Conservation (phyloP, 2,329 filamentous ascomycete genomes). For the Alternaria hordeiaustralica region DNA sequence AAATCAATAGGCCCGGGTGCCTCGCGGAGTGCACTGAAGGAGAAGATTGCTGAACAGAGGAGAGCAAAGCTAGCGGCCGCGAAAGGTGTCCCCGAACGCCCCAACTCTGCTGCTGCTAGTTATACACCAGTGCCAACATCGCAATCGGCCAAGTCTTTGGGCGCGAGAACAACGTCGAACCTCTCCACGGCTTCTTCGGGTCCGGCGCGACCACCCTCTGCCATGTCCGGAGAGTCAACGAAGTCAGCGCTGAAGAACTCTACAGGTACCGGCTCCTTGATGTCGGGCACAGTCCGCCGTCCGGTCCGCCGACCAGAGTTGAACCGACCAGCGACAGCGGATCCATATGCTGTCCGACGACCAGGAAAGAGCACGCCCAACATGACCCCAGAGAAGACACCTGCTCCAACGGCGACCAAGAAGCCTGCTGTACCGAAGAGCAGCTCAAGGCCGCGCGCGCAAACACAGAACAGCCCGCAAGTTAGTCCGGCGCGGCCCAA, state of each 20-base stretch:
- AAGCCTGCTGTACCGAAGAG: conserved; percentile 45
- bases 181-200: conserved; percentile 38
- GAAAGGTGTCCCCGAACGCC: conserved; percentile 57
- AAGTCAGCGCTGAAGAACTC: conserved; percentile 42
- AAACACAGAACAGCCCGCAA: conserved; percentile 44
- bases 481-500: conserved; percentile 47
- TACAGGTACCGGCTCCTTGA: conserved; percentile 54
- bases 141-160: conserved; percentile 43
- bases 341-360: conserved; percentile 56
- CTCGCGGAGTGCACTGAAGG: conserved; percentile 69
- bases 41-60: conserved; percentile 78
- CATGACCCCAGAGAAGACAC: conserved; percentile 55
- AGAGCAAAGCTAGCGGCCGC: conserved; percentile 64
- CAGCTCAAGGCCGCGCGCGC: conserved; percentile 38
- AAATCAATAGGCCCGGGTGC: conserved; percentile 59
- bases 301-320: conserved; percentile 54
- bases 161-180: conserved; percentile 36
- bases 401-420: conserved; percentile 47
- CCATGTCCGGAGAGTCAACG: conserved; percentile 41
- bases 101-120: conserved; percentile 64
- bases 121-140: conserved; percentile 55
- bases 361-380: conserved; percentile 55
- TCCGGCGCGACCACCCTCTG: conserved; percentile 45
- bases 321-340: conserved; percentile 60
- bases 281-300: conserved; percentile 66